A percentile compares a stretch with the other conserved stretches of the same genome.
Conservation (phyloP, 176 grass and related monocot genomes). For the Zoysia pacifica region DNA sequence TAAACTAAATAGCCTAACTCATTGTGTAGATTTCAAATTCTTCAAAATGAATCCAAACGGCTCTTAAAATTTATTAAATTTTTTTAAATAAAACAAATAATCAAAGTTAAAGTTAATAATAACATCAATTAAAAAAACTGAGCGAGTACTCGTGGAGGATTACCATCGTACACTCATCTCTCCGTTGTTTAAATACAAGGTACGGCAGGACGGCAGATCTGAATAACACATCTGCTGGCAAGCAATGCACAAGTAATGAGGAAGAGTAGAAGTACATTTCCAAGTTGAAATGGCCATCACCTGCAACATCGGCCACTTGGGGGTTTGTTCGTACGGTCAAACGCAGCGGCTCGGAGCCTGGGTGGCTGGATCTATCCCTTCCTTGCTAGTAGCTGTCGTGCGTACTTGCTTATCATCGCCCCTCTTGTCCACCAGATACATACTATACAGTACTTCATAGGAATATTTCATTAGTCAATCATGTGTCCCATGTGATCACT, state of each 20-base stretch:
- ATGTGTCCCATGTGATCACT: too few species aligned
- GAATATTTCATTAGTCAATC: too few species aligned
- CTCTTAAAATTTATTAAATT: too few species aligned
- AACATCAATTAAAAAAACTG: too few species aligned
- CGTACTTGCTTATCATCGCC: not conserved
- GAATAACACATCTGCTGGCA: not conserved
- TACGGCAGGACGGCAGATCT: not conserved
- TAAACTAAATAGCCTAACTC: too few species aligned
- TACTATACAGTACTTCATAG: not conserved
- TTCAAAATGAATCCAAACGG: too few species aligned
- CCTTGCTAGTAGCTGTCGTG: not conserved
- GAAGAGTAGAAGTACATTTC: not conserved
- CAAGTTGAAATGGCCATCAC: not conserved
- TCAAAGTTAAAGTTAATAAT: too few species aligned
- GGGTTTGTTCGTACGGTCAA: conserved; percentile 15
- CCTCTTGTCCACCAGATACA: not conserved
- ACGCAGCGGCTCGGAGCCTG: conserved; percentile 3
- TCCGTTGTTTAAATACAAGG: not conserved
- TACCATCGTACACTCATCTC: not conserved
- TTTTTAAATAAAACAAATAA: too few species aligned
- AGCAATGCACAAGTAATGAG: not conserved
- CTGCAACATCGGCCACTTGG: not conserved
- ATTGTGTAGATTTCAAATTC: too few species aligned
- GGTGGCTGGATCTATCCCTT: not conserved
- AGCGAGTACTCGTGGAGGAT: too few species aligned